phyloP scores from a whole-genome alignment of 1,284 basidiomycete species.

The Moesziomyces globuligerus region DNA sequence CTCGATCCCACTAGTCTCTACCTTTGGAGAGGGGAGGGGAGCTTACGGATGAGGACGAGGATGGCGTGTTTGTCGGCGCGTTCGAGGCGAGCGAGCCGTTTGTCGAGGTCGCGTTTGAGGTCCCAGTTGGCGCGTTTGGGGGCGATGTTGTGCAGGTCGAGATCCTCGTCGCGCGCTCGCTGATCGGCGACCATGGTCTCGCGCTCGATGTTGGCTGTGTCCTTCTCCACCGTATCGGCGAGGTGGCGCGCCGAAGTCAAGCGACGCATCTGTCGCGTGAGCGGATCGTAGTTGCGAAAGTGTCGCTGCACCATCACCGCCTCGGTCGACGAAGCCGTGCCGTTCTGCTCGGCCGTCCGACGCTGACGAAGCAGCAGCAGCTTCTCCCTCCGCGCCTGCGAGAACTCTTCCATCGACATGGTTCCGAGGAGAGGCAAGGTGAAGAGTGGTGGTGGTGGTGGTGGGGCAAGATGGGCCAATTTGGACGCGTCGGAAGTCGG shows the following conservation, averaged over 20 bases:
- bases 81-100: constrained; percentile 87
- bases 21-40: constrained; percentile 14
- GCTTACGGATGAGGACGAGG: constrained; percentile 84
- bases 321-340: neutral
- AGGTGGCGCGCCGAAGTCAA: constrained; percentile 72
- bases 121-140: constrained; percentile 98
- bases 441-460: constrained; percentile 1
- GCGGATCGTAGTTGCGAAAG: constrained; percentile 66
- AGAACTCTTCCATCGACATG: constrained; percentile 75
- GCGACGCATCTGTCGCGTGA: constrained; percentile 60
- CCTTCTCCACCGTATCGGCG: constrained; percentile 87
- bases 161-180: constrained; percentile 81
- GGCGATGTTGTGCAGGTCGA: constrained; percentile 95
- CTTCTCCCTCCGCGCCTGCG: constrained; percentile 85
- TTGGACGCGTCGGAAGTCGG: constrained; percentile 5
- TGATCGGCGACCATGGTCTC: constrained; percentile 86
- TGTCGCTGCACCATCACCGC: constrained; percentile 53
- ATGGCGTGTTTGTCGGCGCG: constrained; percentile 89
- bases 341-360: constrained; percentile 71
- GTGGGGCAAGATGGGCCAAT: neutral
- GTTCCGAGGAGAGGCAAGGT: neutral
- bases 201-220: constrained; percentile 84
- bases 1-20: too few relatives aligned
- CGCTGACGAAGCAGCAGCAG: constrained; percentile 81
- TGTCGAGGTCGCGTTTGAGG: constrained; percentile 90